Evolutionary conservation across 495 filamentous ascomycete genomes (phyloP).

Genomic region (Mycothermus thermophilus): DNA sequence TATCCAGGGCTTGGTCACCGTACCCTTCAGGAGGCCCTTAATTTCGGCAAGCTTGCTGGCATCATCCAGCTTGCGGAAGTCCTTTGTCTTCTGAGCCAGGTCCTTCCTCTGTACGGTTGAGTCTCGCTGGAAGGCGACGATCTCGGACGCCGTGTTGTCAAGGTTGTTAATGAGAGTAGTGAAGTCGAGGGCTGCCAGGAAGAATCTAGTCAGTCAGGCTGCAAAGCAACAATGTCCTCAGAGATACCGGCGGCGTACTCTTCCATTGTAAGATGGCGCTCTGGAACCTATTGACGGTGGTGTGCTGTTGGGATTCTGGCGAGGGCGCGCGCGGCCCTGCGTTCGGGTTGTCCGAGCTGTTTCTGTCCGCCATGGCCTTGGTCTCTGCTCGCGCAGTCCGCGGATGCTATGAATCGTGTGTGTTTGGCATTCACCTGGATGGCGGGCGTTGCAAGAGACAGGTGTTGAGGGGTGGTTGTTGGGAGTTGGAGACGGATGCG

Average conservation of each 20-base stretch:
- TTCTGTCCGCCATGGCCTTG: slow-evolving; percentile 19
- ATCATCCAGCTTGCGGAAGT: slow-evolving; percentile 92
- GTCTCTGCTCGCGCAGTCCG: neutral
- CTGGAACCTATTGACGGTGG: slow-evolving; percentile 76
- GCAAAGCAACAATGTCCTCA: slow-evolving; percentile 2
- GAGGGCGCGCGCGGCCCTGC: slow-evolving; percentile 4
- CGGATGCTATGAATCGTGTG: no score
- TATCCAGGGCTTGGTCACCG: no score
- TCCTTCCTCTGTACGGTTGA: slow-evolving; percentile 90
- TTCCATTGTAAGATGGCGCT: slow-evolving; percentile 91
- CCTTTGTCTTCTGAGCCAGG: slow-evolving; percentile 94
- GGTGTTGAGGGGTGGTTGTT: slow-evolving; percentile 5
- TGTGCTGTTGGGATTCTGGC: slow-evolving; percentile 5
- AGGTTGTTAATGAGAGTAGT: slow-evolving; percentile 73
- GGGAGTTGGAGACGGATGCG: neutral
- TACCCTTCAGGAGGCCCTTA: slow-evolving; percentile 80
- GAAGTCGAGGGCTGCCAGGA: slow-evolving; percentile 64
- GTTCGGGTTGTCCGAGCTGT: slow-evolving; percentile 12
- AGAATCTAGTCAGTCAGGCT: slow-evolving; percentile 1
- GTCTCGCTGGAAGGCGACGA: slow-evolving; percentile 82
- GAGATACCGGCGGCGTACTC: slow-evolving; percentile 41
- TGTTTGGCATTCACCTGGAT: no score
- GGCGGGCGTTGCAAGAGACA: no score
- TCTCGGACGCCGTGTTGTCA: slow-evolving; percentile 82
- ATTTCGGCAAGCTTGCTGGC: slow-evolving; percentile 72